Conservation (phyloP, 306 rosid genomes). For the Gastrolobium villosum region DNA sequence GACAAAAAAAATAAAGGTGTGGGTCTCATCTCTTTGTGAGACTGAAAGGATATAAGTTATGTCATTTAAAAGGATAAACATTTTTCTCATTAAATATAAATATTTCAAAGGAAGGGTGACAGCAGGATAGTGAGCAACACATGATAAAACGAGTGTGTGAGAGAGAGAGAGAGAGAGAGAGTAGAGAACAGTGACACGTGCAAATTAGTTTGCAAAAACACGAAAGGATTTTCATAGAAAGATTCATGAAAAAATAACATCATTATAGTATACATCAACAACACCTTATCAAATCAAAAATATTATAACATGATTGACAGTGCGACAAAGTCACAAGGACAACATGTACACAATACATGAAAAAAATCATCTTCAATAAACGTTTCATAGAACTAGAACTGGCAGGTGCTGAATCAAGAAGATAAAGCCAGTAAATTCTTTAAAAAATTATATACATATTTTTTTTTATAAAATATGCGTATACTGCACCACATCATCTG, state of each 20-base stretch:
- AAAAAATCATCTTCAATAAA: conserved; percentile 18
- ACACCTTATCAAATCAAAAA: conserved; percentile 6
- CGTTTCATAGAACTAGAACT: conserved; percentile 24
- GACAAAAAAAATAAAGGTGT: too few species aligned
- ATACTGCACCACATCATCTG: conserved; percentile 8
- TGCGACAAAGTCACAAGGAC: conserved; percentile 12
- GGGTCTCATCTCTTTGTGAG: too few species aligned
- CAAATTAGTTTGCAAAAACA: conserved; percentile 29
- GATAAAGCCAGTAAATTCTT: conserved; percentile 31
- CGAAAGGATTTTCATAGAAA: conserved; percentile 21
- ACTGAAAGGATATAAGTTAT: too few species aligned
- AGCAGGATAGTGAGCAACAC: neutral
- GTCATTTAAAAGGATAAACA: too few species aligned
- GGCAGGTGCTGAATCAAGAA: conserved; percentile 29
- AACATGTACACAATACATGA: conserved; percentile 8
- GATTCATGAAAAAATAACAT: conserved; percentile 27
- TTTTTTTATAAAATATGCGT: neutral
- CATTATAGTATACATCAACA: neutral
- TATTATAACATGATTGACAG: conserved; percentile 10
- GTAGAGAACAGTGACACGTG: conserved; percentile 6
- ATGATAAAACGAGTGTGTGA: conserved; percentile 36
- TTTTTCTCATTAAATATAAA: too few species aligned
- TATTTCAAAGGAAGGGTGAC: conserved; percentile 36
- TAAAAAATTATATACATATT: neutral
- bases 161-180: too few species aligned